A percentile compares a stretch with the other conserved stretches of the same genome.
These are phyloP conservation scores for Leptographium wingfieldii DNA, from an alignment of 2,329 filamentous ascomycete species.

Conservation along the genomic window DNA sequence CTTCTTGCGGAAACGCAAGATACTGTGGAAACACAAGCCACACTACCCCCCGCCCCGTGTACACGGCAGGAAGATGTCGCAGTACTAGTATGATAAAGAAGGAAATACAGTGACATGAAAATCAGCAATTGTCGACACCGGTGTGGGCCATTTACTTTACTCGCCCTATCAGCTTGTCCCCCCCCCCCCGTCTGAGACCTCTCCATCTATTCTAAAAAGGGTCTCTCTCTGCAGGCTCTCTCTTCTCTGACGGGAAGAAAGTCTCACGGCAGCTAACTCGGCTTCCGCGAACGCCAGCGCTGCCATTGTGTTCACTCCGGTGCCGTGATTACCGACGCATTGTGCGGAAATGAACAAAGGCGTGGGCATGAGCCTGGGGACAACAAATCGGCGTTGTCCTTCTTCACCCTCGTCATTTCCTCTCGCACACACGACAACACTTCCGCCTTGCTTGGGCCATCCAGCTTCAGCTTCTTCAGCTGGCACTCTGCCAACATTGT, in stretches of 20 bases:
- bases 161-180: neutral
- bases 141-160: neutral
- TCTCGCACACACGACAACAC: neutral
- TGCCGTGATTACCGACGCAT: neutral
- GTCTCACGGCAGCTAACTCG: neutral
- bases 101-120: neutral
- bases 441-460: neutral
- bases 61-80: neutral
- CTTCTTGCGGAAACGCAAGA: neutral
- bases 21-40: neutral
- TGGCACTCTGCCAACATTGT: neutral
- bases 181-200: neutral
- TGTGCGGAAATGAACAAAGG: neutral
- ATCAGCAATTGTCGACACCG: neutral
- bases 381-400: slow-evolving; percentile 2
- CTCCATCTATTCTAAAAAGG: neutral
- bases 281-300: neutral
- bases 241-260: neutral
- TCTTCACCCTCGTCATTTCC: neutral
- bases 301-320: neutral
- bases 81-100: neutral
- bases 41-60: neutral
- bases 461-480: neutral
- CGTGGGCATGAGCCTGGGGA: neutral
- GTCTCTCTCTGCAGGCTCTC: neutral